Evolutionary conservation across 176 grass and related monocot genomes (phyloP).

Genomic region (Lolium rigidum): DNA sequence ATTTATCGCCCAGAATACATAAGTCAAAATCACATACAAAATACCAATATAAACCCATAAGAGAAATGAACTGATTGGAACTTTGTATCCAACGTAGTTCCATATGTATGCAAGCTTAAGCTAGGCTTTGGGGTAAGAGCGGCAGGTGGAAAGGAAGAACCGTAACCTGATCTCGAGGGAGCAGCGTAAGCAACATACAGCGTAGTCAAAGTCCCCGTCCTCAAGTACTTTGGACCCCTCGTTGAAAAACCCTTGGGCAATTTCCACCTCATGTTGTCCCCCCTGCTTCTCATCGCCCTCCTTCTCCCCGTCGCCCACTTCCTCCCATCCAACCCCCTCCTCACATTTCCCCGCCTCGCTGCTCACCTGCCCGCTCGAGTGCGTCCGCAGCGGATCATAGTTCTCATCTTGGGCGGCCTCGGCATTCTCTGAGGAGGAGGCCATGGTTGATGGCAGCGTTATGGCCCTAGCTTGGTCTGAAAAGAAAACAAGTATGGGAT

Average conservation of each 20-base stretch:
- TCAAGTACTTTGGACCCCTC: conserved; percentile 73
- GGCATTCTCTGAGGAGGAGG: too few species aligned
- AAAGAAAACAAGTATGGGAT: not conserved
- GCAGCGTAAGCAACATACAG: conserved; percentile 68
- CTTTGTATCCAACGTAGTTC: not conserved
- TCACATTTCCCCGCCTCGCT: not conserved
- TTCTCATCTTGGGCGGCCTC: not conserved
- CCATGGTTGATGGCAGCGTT: not conserved
- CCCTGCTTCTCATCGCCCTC: not conserved
- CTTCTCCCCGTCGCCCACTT: not conserved
- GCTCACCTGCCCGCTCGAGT: not conserved
- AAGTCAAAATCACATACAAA: not conserved
- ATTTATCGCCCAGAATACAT: not conserved
- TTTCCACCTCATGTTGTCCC: conserved; percentile 35
- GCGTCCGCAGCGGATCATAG: not conserved
- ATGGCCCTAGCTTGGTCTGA: conserved; percentile 8
- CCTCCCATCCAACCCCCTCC: not conserved
- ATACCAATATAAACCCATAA: not conserved
- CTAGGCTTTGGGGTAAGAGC: not conserved
- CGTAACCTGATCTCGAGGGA: conserved; percentile 79
- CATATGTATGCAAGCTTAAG: not conserved
- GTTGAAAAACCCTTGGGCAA: conserved; percentile 72
- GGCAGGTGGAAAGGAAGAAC: not conserved
- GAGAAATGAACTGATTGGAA: not conserved
- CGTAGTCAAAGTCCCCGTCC: conserved; percentile 57